Base-by-base conservation (phyloP, 371 early-diverging fungal genomes). In the Rhizopus arrhizus region DNA sequence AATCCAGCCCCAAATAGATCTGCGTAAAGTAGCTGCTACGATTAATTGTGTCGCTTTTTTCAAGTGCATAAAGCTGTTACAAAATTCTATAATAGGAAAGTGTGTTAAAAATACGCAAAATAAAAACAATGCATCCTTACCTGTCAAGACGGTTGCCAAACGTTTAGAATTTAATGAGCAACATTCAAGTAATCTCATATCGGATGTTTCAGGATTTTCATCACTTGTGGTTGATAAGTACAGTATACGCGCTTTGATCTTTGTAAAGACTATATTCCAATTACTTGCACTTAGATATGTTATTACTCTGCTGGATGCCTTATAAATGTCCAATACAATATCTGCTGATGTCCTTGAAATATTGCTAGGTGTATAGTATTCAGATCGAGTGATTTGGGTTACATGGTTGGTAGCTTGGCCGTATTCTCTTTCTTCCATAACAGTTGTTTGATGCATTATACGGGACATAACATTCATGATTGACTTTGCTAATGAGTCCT, bases 1-100 rank as follows among this genome's bases (percentile, higher is more conserved):
- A 45, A 94, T 93, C 92, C 92, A 94, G 63, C 89, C 91, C 93
- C 93, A 94, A 61, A 94, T 92, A 3, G 89, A 85, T 42, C 85
- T 83, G 47, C 91, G 82, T 40, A 92, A 72, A 9, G 87, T 83
- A 11, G 87, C 82, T 0, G 91, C 89, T 57, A 88, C 80, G 7
- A 85, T 77, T 8, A 86, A 66, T 58, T 90, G 92, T 0, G 90
- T 85, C 0, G 87, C 73, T 29, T 89, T 86, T 55, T 88, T 85
- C 42, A 93, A 77, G 52, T 83, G 83, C 43, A 84, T 68, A 61
- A 90, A 88, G 9, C 77, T 72, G 5, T 78, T 65, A 38, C 85
- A 84, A 32, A 91, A 56, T 61, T 90, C 92, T 88, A 58, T n/a
- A 56, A 40, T 11, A 46, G 3, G 10, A 22, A 6, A 45, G 16